Evolutionary conservation across 768 basidiomycete genomes (phyloP).

Genomic region (Pleurotus cornucopiae): DNA sequence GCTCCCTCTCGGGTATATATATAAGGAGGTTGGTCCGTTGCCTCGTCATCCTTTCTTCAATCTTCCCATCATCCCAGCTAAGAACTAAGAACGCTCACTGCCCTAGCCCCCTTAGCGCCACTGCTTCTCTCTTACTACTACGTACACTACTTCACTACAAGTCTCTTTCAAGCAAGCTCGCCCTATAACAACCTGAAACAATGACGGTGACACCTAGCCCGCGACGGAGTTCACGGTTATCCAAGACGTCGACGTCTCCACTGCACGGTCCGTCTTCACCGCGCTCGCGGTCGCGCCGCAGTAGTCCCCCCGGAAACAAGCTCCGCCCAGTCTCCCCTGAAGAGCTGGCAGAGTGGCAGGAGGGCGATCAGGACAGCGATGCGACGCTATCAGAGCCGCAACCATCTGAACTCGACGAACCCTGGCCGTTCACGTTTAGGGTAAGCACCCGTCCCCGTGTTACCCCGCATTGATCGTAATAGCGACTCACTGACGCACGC

Average conservation of each 20-base stretch:
- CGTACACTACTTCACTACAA: background rate
- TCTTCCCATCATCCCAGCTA: too few relatives aligned
- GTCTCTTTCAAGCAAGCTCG: too few relatives aligned
- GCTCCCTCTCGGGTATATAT: background rate
- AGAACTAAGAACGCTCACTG: too few relatives aligned
- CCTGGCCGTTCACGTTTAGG: constrained; percentile 50
- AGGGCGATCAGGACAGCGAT: constrained; percentile 21
- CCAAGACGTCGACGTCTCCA: background rate
- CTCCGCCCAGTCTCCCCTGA: constrained; percentile 29
- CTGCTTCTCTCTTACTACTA: background rate
- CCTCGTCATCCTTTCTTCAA: background rate
- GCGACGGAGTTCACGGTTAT: background rate
- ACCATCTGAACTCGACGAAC: constrained; percentile 43
- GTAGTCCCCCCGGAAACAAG: constrained; percentile 13
- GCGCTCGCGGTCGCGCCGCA: background rate
- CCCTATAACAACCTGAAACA: too few relatives aligned
- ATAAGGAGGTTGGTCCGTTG: background rate
- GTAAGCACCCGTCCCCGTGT: constrained; percentile 23
- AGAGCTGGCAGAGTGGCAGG: constrained; percentile 31
- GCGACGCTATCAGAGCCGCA: constrained; percentile 22
- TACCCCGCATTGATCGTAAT: constrained; percentile 4
- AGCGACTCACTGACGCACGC: constrained; percentile 3
- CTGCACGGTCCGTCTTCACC: background rate
- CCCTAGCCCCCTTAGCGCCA: background rate
- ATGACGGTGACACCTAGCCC: background rate